A percentile compares a stretch with the other conserved stretches of the same genome.
phyloP scores from a whole-genome alignment of 352 stramenopile species.

The Globisporangium rhizosaccharum region DNA sequence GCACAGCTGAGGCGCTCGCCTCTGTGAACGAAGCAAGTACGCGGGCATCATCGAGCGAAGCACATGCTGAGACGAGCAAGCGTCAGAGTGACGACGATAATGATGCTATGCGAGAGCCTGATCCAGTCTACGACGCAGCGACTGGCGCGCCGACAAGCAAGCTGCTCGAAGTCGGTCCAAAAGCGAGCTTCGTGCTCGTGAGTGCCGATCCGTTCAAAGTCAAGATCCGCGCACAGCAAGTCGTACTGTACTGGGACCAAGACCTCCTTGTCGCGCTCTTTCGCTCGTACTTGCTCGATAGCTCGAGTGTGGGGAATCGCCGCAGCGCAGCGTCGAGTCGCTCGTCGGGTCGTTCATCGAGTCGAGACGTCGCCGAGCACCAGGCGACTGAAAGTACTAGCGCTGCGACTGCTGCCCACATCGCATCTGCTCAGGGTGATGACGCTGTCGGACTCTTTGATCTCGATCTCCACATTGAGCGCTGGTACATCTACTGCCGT shows the following conservation, averaged over 20 bases:
- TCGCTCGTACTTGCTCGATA: constrained; percentile 43
- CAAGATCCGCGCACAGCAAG: constrained; percentile 43
- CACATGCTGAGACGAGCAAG: not conserved
- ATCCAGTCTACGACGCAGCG: constrained; percentile 35
- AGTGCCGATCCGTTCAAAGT: constrained; percentile 46
- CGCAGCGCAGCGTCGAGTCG: constrained; percentile 19
- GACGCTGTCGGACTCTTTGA: constrained; percentile 17
- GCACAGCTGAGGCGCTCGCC: constrained; percentile 25
- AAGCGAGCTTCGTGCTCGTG: constrained; percentile 45
- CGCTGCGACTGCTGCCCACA: not conserved
- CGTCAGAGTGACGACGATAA: not conserved
- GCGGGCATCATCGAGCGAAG: not conserved
- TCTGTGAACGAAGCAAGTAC: constrained; percentile 25
- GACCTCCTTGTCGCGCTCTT: constrained; percentile 57
- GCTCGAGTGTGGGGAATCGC: constrained; percentile 16
- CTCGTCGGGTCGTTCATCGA: constrained; percentile 28
- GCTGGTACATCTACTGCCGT: constrained; percentile 57
- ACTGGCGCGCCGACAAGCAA: constrained; percentile 41
- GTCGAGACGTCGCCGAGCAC: not conserved
- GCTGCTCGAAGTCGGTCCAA: constrained; percentile 51
- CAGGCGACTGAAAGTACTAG: not conserved
- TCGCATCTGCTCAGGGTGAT: not conserved
- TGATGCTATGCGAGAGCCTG: constrained; percentile 13
- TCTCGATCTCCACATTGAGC: constrained; percentile 37
- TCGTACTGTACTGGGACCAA: constrained; percentile 68